phyloP scores from a whole-genome alignment of 768 basidiomycete species.

The Tylopilus balloui region DNA sequence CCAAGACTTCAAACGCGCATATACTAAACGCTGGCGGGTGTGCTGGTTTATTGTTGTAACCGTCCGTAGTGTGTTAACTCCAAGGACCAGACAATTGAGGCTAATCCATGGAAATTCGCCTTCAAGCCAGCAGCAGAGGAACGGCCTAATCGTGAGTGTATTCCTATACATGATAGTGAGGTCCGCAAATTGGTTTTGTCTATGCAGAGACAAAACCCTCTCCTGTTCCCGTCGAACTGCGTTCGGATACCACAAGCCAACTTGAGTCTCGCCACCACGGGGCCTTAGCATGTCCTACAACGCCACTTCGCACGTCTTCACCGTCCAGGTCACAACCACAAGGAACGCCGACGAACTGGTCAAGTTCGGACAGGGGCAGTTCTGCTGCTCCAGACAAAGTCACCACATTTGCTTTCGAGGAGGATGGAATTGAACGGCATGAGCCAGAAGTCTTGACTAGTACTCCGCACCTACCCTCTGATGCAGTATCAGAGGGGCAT shows the following conservation, averaged over 20 bases:
- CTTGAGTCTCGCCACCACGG: background rate
- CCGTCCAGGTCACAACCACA: constrained; percentile 6
- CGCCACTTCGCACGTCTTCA: constrained; percentile 8
- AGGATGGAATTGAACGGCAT: background rate
- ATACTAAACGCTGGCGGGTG: constrained; percentile 28
- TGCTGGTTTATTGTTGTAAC: background rate
- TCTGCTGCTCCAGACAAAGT: background rate
- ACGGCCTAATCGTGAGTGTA: constrained; percentile 8
- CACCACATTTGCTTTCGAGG: background rate
- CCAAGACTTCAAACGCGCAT: constrained; percentile 10
- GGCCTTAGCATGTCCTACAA: background rate
- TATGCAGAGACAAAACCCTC: constrained; percentile 4
- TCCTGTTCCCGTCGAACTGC: background rate
- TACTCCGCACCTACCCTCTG: constrained; percentile 1
- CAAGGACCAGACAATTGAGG: constrained; percentile 8
- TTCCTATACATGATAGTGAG: background rate
- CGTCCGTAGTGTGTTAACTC: background rate
- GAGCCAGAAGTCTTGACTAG: constrained; percentile 1
- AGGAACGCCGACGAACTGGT: constrained; percentile 33
- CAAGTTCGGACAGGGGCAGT: constrained; percentile 23
- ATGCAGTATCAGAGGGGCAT: constrained; percentile 18
- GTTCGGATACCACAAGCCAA: background rate
- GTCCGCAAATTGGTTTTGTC: background rate
- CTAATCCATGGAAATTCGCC: constrained; percentile 14
- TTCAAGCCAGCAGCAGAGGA: constrained; percentile 9